Percentiles rank a stretch among this genome's conserved stretches.
These are phyloP conservation scores for Pluteus cervinus DNA, from an alignment of 768 basidiomycete species.

Conservation along the genomic window DNA sequence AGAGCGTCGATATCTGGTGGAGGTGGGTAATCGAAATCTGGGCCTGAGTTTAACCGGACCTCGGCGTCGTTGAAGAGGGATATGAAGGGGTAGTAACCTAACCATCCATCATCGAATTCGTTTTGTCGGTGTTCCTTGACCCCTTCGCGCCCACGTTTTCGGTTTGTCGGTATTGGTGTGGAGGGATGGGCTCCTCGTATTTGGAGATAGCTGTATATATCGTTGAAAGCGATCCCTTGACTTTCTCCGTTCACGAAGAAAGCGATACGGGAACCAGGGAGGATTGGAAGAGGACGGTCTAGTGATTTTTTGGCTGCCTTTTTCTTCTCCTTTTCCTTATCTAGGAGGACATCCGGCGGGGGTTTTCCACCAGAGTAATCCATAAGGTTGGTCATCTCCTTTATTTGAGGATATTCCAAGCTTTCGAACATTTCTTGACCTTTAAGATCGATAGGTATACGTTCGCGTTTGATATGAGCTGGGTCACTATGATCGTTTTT, in stretches of 20 bases:
- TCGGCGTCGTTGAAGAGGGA: slow-evolving; percentile 89
- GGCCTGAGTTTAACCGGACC: slow-evolving; percentile 84
- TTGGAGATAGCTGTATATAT: slow-evolving; percentile 87
- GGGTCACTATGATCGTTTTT: slow-evolving; percentile 70
- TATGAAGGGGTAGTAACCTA: slow-evolving; percentile 95
- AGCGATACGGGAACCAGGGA: slow-evolving; percentile 67
- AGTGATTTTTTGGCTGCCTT: slow-evolving; percentile 65
- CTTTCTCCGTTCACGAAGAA: slow-evolving; percentile 93
- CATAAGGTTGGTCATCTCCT: slow-evolving; percentile 90
- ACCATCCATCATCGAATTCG: slow-evolving; percentile 85
- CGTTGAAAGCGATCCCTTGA: slow-evolving; percentile 78
- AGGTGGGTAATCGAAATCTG: slow-evolving; percentile 76
- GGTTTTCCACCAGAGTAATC: slow-evolving; percentile 65
- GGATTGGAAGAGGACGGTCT: slow-evolving; percentile 65
- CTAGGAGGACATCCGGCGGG: too few species aligned
- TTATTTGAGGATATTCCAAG: slow-evolving; percentile 79
- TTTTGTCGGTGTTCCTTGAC: slow-evolving; percentile 78
- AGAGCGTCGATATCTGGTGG: slow-evolving; percentile 70
- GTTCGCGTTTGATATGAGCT: slow-evolving; percentile 78
- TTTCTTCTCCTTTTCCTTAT: slow-evolving; percentile 73
- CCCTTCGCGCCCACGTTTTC: slow-evolving; percentile 57
- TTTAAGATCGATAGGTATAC: slow-evolving; percentile 92
- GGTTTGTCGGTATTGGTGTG: too few species aligned
- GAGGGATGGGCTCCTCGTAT: slow-evolving; percentile 63
- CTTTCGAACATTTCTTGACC: slow-evolving; percentile 97